Evolutionary conservation across 192 early-diverging fungal genomes (phyloP).

Genomic region (Coemansia javaensis): DNA sequence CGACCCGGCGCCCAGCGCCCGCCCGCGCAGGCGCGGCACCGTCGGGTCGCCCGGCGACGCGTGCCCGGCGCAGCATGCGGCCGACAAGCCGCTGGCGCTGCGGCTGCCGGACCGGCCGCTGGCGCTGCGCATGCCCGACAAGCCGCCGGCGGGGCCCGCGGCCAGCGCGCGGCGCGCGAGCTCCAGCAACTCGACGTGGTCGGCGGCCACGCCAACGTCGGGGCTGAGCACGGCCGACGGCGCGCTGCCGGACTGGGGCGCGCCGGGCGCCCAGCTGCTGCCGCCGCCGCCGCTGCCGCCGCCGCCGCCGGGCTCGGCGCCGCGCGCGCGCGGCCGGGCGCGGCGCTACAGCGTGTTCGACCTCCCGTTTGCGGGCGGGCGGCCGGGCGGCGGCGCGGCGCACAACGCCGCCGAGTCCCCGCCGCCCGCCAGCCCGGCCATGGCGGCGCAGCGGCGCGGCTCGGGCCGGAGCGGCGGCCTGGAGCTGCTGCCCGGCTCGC

Average conservation of each 20-base stretch:
- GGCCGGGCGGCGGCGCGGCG: neutral
- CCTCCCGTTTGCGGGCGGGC: constrained; percentile 23
- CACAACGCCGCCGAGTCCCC: neutral
- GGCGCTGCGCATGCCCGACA: constrained; percentile 8
- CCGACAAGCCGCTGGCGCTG: constrained; percentile 1
- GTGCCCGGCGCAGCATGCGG: neutral
- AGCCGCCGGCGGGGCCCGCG: neutral
- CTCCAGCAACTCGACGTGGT: constrained; percentile 40
- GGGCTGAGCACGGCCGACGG: constrained; percentile 5
- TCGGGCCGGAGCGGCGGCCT: constrained; percentile 1
- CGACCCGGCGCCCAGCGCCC: constrained; percentile 16
- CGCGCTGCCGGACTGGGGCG: constrained; percentile 1
- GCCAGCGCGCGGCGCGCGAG: constrained; percentile 25
- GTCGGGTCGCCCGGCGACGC: constrained; percentile 5
- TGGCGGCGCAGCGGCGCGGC: neutral
- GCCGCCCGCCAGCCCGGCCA: neutral
- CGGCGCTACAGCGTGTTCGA: constrained; percentile 49
- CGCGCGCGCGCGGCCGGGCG: constrained; percentile 13
- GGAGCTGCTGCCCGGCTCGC: neutral
- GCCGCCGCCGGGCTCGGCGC: constrained; percentile 2
- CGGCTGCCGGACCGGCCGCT: neutral
- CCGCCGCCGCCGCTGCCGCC: too few species aligned
- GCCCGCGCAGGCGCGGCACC: constrained; percentile 21
- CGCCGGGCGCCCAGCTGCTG: constrained; percentile 9
- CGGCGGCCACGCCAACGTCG: constrained; percentile 30